Evolutionary conservation across 164 flowering plant species (phyloP).

Genomic region (Vitis riparia): DNA sequence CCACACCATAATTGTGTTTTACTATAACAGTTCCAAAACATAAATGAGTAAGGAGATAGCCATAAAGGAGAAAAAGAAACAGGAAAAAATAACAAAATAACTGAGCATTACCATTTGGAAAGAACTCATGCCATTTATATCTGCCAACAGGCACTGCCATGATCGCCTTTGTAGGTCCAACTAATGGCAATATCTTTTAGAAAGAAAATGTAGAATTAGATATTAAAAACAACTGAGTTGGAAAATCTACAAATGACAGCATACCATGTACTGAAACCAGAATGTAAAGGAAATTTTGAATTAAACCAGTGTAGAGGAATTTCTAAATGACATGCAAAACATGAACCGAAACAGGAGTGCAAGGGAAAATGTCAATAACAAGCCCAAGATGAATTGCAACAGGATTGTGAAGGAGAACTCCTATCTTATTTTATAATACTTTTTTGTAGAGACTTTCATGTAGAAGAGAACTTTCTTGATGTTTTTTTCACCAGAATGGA

Average conservation of each 20-base stretch:
- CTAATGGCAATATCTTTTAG: conserved; percentile 68
- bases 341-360: no score
- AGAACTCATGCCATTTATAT: conserved; percentile 96
- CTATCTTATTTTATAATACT: no score
- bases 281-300: no score
- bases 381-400: no score
- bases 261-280: no score
- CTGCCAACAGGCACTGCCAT: conserved; percentile 45
- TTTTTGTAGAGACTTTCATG: no score
- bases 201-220: conserved; percentile 4
- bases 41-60: conserved; percentile 13
- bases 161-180: conserved; percentile 76
- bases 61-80: background rate
- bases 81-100: conserved; percentile 1
- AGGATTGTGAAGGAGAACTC: no score
- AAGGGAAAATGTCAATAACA: no score
- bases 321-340: no score
- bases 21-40: conserved; percentile 44
- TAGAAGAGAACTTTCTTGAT: no score
- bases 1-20: conserved; percentile 66
- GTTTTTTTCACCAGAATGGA: no score
- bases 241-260: background rate
- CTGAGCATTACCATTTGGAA: conserved; percentile 65
- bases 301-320: no score
- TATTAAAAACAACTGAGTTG: background rate